phyloP scores from a whole-genome alignment of 2,329 filamentous ascomycete genomes.

The Calonectria pseudoreteaudii region DNA sequence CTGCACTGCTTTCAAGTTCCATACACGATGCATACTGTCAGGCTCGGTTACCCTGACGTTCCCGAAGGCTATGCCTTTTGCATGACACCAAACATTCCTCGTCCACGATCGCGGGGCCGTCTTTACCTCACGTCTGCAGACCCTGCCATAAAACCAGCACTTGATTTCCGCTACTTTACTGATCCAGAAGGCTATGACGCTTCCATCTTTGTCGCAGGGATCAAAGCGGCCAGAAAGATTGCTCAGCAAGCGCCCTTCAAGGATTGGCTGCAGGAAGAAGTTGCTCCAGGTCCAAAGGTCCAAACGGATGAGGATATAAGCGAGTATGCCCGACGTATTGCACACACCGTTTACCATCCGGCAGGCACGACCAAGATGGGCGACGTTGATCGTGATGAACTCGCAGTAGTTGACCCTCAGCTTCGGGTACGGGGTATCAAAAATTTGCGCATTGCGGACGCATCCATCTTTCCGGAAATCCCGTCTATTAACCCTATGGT shows the following conservation, averaged over 20 bases:
- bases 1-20: neutral
- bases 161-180: neutral
- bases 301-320: slow-evolving; percentile 81
- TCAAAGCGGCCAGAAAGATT: slow-evolving; percentile 57
- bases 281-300: slow-evolving; percentile 78
- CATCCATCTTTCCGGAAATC: neutral
- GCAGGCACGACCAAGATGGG: neutral
- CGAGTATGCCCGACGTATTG: slow-evolving; percentile 74
- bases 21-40: neutral
- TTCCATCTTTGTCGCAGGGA: neutral
- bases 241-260: slow-evolving; percentile 80
- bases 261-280: slow-evolving; percentile 82
- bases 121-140: neutral
- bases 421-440: neutral
- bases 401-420: neutral
- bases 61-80: neutral
- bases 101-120: neutral
- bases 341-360: neutral
- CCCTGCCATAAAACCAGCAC: neutral
- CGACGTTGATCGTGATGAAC: neutral
- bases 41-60: neutral
- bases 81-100: neutral
- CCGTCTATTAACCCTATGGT: neutral
- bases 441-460: neutral
- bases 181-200: neutral